Evolutionary conservation across 495 filamentous ascomycete species (phyloP).

Genomic region (Aspergillus coremiiformis): DNA sequence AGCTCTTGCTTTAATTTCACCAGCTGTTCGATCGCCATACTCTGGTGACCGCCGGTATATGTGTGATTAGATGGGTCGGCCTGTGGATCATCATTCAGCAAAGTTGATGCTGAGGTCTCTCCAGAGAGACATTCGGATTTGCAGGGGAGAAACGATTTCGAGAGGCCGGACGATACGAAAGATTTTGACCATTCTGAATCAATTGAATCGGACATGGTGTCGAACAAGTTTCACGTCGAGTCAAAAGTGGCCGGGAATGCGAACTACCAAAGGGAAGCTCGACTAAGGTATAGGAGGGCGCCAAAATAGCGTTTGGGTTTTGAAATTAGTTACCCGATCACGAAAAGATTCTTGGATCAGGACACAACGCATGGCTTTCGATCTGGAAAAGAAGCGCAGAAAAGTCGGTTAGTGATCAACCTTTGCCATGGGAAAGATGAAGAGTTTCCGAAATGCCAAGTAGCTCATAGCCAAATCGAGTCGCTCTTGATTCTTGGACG

Average conservation of each 20-base stretch:
- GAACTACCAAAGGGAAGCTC: not conserved
- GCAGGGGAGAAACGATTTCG: slow-evolving; percentile 31
- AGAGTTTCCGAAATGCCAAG: not conserved
- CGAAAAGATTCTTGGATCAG: slow-evolving; percentile 15
- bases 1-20: slow-evolving; percentile 56
- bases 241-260: not conserved
- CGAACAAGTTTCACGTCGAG: not conserved
- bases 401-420: not conserved
- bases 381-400: slow-evolving; percentile 6
- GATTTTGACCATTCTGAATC: slow-evolving; percentile 32
- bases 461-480: not conserved
- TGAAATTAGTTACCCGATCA: slow-evolving; percentile 16
- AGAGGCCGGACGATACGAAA: slow-evolving; percentile 18
- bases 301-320: slow-evolving; percentile 13
- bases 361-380: slow-evolving; percentile 28
- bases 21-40: slow-evolving; percentile 54
- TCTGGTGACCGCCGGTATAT: slow-evolving; percentile 49
- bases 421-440: not conserved
- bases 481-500: not conserved
- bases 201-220: slow-evolving; percentile 32
- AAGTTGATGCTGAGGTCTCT: slow-evolving; percentile 28
- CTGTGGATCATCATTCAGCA: slow-evolving; percentile 43
- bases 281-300: slow-evolving; percentile 18
- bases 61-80: slow-evolving; percentile 39
- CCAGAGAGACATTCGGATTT: slow-evolving; percentile 39